These are phyloP conservation scores for Aspergillus thermomutatus DNA, from an alignment of 2,329 filamentous ascomycete species.

Conservation along the genomic window DNA sequence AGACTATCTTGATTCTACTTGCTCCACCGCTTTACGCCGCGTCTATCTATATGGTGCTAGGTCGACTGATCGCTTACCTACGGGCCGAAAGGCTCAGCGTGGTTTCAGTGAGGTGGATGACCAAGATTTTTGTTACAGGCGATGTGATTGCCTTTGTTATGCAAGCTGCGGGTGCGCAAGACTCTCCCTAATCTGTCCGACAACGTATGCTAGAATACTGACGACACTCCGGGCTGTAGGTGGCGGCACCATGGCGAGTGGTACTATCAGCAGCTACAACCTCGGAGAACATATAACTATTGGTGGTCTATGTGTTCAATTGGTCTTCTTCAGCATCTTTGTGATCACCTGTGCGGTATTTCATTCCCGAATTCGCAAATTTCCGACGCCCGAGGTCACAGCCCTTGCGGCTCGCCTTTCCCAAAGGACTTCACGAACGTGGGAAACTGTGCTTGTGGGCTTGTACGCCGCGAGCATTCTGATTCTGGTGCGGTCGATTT, in stretches of 20 bases:
- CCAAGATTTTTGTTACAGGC: conserved; percentile 33
- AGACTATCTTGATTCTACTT: conserved; percentile 34
- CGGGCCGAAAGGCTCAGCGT: conserved; percentile 30
- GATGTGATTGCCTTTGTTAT: conserved; percentile 33
- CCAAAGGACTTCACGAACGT: conserved; percentile 10
- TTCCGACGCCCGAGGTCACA: conserved; percentile 21
- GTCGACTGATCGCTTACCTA: conserved; percentile 30
- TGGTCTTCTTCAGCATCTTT: conserved; percentile 58
- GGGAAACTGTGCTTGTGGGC: background rate
- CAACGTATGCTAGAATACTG: background rate
- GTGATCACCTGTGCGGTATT: conserved; percentile 49
- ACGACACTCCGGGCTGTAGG: conserved; percentile 2
- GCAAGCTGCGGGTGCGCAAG: conserved; percentile 23
- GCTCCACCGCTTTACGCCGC: conserved; percentile 42
- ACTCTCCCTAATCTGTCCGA: background rate
- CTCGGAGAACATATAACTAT: conserved; percentile 46
- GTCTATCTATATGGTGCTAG: conserved; percentile 38
- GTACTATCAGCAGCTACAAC: conserved; percentile 5
- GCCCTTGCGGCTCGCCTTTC: background rate
- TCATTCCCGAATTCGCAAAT: conserved; percentile 41
- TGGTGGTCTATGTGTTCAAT: conserved; percentile 55
- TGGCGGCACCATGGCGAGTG: conserved; percentile 16
- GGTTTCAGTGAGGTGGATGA: conserved; percentile 33
- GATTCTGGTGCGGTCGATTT: conserved; percentile 29
- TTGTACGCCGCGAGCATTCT: conserved; percentile 23